Percentiles rank a stretch among this genome's conserved stretches.
These are phyloP conservation scores for Leishmania tarentolae DNA, from an alignment of 208 protist species.

Conservation along the genomic window DNA sequence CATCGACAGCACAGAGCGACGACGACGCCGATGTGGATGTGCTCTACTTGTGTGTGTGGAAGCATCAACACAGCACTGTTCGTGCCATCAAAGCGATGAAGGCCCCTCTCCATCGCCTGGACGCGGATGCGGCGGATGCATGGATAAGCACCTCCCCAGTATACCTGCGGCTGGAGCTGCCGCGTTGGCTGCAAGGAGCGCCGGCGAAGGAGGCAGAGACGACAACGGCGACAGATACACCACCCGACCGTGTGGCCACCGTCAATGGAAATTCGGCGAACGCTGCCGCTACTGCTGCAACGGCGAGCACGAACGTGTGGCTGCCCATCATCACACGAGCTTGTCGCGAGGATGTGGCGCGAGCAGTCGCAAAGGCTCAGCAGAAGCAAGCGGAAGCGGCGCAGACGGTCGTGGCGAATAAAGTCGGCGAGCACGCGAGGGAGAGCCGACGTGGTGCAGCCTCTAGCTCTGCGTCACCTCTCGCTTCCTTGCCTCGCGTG, in stretches of 20 bases:
- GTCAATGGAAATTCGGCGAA: too few relatives aligned
- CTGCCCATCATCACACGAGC: conserved; percentile 4
- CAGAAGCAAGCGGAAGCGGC: neutral
- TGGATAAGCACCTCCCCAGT: neutral
- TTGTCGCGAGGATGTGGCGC: conserved; percentile 5
- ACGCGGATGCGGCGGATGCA: neutral
- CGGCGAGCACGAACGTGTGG: conserved; percentile 1
- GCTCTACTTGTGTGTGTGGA: conserved; percentile 18
- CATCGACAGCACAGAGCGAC: neutral
- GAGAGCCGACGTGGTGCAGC: neutral
- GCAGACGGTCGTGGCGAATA: too few relatives aligned
- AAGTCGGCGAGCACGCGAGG: too few relatives aligned
- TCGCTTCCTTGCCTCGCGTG: neutral
- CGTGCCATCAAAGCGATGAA: conserved; percentile 5
- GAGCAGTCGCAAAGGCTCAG: neutral
- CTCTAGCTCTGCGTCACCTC: neutral
- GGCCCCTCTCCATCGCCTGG: neutral
- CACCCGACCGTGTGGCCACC: neutral
- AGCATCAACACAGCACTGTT: conserved; percentile 21
- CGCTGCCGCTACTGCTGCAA: neutral
- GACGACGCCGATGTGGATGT: conserved; percentile 1
- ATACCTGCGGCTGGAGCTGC: conserved; percentile 28
- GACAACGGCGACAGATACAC: neutral
- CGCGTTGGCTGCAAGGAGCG: neutral
- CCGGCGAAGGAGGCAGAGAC: neutral